Conservation (phyloP, 2,329 filamentous ascomycete genomes). For the Fusarium fracticaudum region DNA sequence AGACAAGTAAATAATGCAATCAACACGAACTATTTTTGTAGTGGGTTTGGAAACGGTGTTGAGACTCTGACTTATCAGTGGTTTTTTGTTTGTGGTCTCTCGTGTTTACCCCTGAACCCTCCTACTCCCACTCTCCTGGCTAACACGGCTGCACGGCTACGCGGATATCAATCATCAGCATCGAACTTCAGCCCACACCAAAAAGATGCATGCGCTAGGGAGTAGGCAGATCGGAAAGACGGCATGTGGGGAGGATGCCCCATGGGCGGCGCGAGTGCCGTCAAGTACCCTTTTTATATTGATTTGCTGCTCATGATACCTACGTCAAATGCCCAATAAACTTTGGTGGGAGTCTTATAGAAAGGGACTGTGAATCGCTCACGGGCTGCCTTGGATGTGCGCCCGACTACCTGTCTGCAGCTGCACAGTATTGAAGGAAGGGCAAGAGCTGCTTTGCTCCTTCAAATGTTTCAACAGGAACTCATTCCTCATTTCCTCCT, state of each 20-base stretch:
- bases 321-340: background rate
- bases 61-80: constrained; percentile 1
- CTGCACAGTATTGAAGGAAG: background rate
- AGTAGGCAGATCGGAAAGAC: constrained; percentile 26
- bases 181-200: constrained; percentile 14
- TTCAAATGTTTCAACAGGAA: constrained; percentile 5
- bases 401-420: background rate
- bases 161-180: constrained; percentile 6
- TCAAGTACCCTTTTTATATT: constrained; percentile 2
- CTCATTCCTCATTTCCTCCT: constrained; percentile 12
- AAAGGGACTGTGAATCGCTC: background rate
- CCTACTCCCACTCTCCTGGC: background rate
- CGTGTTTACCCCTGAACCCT: constrained; percentile 22
- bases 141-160: constrained; percentile 1
- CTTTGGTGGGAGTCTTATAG: background rate
- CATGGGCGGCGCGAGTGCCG: background rate
- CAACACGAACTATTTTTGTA: background rate
- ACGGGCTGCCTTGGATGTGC: background rate
- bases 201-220: background rate
- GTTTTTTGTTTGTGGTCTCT: background rate
- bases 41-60: background rate
- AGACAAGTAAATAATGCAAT: constrained; percentile 4
- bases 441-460: background rate
- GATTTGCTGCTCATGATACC: background rate
- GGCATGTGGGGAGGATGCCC: constrained; percentile 26